These are phyloP conservation scores for Heritiera fomes DNA, from an alignment of 345 rosid species.

Conservation along the genomic window DNA sequence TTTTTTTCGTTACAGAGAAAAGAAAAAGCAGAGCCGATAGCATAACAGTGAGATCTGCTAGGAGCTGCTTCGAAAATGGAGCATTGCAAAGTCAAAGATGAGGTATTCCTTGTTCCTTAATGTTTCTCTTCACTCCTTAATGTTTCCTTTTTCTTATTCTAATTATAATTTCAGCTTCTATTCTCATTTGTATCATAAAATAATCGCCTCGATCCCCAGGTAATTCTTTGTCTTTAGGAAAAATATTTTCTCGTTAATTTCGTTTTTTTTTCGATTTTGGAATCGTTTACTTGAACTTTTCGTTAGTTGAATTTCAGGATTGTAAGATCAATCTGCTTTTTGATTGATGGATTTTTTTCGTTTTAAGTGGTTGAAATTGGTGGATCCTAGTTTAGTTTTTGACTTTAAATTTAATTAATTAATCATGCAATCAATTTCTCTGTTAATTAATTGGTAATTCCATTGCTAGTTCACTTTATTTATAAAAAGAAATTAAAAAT, in stretches of 20 bases:
- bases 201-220: constrained; percentile 17
- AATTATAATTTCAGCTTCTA: neutral
- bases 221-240: neutral
- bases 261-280: neutral
- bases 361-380: neutral
- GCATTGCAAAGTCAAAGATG: too few relatives aligned
- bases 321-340: neutral
- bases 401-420: neutral
- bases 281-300: neutral
- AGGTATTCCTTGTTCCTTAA: neutral
- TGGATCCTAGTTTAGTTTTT: neutral
- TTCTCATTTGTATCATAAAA: constrained; percentile 6
- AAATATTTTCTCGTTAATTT: neutral
- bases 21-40: too few relatives aligned
- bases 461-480: too few relatives aligned
- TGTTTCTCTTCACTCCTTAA: too few relatives aligned
- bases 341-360: neutral
- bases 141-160: too few relatives aligned
- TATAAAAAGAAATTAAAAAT: too few relatives aligned
- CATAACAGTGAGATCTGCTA: too few relatives aligned
- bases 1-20: too few relatives aligned
- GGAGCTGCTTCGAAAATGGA: too few relatives aligned
- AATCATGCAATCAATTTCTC: too few relatives aligned
- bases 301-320: neutral
- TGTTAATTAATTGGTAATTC: too few relatives aligned